Percentiles rank a stretch among this genome's conserved stretches.
Conservation (phyloP, 495 filamentous ascomycete genomes). For the Neurospora sp. region DNA sequence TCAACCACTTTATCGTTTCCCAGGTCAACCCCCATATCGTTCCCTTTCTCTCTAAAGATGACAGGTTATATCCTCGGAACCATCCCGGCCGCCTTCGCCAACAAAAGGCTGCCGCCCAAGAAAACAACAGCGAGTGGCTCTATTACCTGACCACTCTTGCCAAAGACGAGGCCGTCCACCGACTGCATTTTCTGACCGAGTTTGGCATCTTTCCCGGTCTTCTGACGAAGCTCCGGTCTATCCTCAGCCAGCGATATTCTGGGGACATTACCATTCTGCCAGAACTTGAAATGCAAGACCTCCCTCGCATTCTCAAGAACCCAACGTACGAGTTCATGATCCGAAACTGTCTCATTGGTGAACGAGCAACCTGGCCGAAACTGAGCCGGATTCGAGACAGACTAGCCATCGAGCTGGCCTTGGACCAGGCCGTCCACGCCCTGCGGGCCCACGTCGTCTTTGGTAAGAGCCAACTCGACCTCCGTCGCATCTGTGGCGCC, state of each 20-base stretch:
- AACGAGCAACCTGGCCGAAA: constrained; percentile 86
- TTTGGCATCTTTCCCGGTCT: constrained; percentile 73
- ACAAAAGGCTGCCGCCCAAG: constrained; percentile 7
- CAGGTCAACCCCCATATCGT: constrained; percentile 94
- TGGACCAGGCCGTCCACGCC: constrained; percentile 72
- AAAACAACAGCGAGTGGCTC: constrained; percentile 45
- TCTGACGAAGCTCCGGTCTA: constrained; percentile 66
- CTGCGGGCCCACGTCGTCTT: constrained; percentile 71
- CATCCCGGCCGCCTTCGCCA: constrained; percentile 30
- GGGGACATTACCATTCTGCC: constrained; percentile 96
- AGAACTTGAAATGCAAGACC: constrained; percentile 60
- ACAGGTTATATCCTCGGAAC: constrained; percentile 37
- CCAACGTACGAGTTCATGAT: constrained; percentile 88
- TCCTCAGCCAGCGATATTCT: constrained; percentile 81
- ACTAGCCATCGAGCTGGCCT: constrained; percentile 73
- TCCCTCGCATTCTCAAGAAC: constrained; percentile 70
- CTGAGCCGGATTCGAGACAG: constrained; percentile 72
- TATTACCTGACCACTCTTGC: constrained; percentile 62
- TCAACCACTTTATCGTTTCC: constrained; percentile 96
- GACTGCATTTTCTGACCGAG: constrained; percentile 73
- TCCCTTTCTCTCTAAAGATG: constrained; percentile 71
- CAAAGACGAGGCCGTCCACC: constrained; percentile 69
- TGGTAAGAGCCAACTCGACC: constrained; percentile 58
- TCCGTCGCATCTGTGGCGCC: constrained; percentile 30
- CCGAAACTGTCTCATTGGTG: constrained; percentile 61